Conservation (phyloP, 2,329 filamentous ascomycete genomes). For the Talaromyces verruculosus region DNA sequence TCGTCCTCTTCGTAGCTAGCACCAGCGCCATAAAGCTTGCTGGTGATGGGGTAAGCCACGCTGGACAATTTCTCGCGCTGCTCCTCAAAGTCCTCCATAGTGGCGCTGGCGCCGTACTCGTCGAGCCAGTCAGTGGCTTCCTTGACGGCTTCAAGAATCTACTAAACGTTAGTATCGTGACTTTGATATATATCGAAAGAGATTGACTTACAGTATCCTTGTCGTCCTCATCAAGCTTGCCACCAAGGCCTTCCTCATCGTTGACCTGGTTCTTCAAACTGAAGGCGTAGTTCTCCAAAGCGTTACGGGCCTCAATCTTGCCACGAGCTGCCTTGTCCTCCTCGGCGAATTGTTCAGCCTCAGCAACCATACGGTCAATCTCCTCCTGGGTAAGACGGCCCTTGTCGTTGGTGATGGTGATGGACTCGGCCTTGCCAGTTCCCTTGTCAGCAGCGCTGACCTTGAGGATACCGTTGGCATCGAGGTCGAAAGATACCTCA, state of each 20-base stretch:
- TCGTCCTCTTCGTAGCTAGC: conserved; percentile 60
- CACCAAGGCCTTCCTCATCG: conserved; percentile 92
- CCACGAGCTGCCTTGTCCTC: conserved; percentile 98
- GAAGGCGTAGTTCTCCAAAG: conserved; percentile 98
- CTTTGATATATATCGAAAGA: neutral
- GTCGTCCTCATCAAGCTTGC: conserved; percentile 98
- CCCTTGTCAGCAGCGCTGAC: conserved; percentile 96
- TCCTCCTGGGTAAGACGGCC: conserved; percentile 93
- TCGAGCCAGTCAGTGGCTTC: conserved; percentile 96
- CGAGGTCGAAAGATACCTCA: conserved; percentile 95
- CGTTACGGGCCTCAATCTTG: conserved; percentile 94
- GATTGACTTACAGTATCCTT: conserved; percentile 79
- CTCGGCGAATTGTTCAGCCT: conserved; percentile 98
- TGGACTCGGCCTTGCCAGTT: conserved; percentile 93
- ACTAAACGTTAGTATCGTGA: conserved; percentile 26
- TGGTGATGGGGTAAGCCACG: conserved; percentile 97
- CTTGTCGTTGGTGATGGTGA: conserved; percentile 99
- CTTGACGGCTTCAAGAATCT: conserved; percentile 93
- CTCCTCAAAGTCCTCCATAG: conserved; percentile 95
- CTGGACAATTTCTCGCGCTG: conserved; percentile 98
- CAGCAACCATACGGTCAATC: conserved; percentile 98
- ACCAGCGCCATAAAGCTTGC: conserved; percentile 82
- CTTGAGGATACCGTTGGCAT: conserved; percentile 97
- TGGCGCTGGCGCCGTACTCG: conserved; percentile 83
- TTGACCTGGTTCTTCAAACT: conserved; percentile 98